A percentile compares a stretch with the other conserved stretches of the same genome.
Evolutionary conservation across 108 stramenopile genomes (phyloP).

Genomic region (Discostella stelligeroides): DNA sequence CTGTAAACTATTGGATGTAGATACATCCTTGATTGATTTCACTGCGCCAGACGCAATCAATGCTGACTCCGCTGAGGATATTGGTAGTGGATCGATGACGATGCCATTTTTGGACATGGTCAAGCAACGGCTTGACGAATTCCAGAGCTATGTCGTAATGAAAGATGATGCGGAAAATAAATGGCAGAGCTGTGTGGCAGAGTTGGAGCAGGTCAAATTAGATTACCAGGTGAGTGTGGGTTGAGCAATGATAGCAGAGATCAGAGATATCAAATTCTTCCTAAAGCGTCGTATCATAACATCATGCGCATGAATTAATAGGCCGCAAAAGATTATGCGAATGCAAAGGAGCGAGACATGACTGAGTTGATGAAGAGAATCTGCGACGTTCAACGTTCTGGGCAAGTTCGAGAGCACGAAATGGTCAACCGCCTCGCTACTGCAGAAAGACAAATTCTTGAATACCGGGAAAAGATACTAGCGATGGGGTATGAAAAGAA

Average conservation of each 20-base stretch:
- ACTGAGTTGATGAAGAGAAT: too few relatives aligned
- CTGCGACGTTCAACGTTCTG: too few relatives aligned
- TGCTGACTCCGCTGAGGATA: not conserved
- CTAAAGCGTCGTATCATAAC: too few relatives aligned
- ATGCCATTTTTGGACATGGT: not conserved
- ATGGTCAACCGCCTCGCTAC: too few relatives aligned
- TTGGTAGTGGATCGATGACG: not conserved
- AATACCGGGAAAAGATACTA: too few relatives aligned
- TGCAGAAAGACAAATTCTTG: too few relatives aligned
- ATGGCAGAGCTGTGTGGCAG: not conserved
- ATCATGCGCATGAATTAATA: too few relatives aligned
- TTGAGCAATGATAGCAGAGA: not conserved
- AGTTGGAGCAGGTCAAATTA: conserved; percentile 17
- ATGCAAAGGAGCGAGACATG: too few relatives aligned
- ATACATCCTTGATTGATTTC: not conserved
- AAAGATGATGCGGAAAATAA: conserved; percentile 11
- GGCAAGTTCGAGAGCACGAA: too few relatives aligned
- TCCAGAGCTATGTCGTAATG: not conserved
- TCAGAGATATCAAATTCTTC: too few relatives aligned
- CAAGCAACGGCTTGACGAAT: not conserved
- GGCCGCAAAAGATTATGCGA: too few relatives aligned
- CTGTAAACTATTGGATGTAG: conserved; percentile 14
- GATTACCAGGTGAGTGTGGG: conserved; percentile 22
- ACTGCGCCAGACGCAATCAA: too few relatives aligned
- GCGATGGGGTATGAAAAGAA: conserved; percentile 22